Percentiles rank a stretch among this genome's conserved stretches.
Conservation (phyloP, 306 rosid species). For the Sechiopsis laciniata region DNA sequence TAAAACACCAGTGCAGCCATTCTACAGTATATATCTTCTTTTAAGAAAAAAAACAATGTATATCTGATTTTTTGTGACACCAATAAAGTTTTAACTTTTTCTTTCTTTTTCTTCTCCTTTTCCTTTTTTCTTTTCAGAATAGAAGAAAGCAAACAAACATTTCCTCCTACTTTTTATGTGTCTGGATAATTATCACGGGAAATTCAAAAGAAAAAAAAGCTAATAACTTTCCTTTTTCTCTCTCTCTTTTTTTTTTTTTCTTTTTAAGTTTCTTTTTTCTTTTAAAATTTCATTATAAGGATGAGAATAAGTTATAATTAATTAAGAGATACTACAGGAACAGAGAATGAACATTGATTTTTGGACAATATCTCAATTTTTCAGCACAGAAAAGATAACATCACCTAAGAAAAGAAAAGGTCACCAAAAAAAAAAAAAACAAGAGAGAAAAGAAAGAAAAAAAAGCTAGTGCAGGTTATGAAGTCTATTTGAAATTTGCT, state of each 20-base stretch:
- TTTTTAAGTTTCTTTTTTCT: no score
- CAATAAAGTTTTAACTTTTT: background rate
- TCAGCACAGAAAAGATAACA: background rate
- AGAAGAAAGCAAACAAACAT: constrained; percentile 7
- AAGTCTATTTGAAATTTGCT: constrained; percentile 8
- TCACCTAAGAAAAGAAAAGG: background rate
- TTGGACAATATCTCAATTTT: constrained; percentile 17
- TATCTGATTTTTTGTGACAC: background rate
- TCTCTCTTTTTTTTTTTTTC: no score
- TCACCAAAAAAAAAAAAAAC: background rate
- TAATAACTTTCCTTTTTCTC: background rate
- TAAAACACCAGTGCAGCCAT: background rate
- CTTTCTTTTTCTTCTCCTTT: background rate
- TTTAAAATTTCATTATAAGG: background rate
- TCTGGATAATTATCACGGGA: background rate
- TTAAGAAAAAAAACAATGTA: no score
- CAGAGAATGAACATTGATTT: constrained; percentile 1
- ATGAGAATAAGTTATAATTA: background rate
- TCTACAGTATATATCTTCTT: background rate
- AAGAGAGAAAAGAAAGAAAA: background rate
- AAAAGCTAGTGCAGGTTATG: background rate
- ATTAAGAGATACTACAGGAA: background rate
- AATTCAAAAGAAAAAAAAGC: background rate
- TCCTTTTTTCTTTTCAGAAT: background rate
- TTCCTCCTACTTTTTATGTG: background rate